A percentile compares a stretch with the other conserved stretches of the same genome.
phyloP scores from a whole-genome alignment of 805 yeast species.

The Kuraishia ogatae region DNA sequence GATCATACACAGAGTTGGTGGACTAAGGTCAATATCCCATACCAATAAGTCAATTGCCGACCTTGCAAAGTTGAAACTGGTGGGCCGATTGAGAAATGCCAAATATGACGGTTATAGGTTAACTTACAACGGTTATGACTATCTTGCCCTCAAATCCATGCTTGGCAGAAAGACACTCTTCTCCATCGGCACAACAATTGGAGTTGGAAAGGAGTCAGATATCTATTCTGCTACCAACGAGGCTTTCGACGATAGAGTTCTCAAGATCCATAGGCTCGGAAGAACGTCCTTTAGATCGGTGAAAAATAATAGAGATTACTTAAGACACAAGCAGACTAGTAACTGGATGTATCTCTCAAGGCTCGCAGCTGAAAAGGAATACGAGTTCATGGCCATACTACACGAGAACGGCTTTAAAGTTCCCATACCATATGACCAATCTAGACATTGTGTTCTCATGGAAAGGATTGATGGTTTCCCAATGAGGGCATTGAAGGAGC shows the following conservation, averaged over 20 bases:
- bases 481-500: conserved; percentile 74
- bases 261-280: conserved; percentile 90
- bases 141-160: conserved; percentile 81
- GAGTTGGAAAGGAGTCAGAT: conserved; percentile 97
- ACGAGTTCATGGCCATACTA: conserved; percentile 74
- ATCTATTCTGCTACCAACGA: conserved; percentile 74
- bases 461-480: conserved; percentile 84
- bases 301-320: conserved; percentile 87
- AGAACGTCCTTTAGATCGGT: conserved; percentile 90
- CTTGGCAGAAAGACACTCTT: conserved; percentile 63
- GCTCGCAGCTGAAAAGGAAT: conserved; percentile 90
- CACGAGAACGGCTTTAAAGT: conserved; percentile 72
- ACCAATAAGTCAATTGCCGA: conserved; percentile 76
- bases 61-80: conserved; percentile 76
- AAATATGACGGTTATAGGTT: conserved; percentile 91
- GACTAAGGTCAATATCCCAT: conserved; percentile 64
- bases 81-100: conserved; percentile 77
- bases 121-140: conserved; percentile 87
- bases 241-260: conserved; percentile 51
- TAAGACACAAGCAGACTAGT: conserved; percentile 59
- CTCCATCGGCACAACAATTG: conserved; percentile 80
- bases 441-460: conserved; percentile 92
- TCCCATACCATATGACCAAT: conserved; percentile 82
- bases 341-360: conserved; percentile 91
- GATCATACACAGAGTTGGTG: conserved; percentile 73